phyloP scores from a whole-genome alignment of 176 grass and related monocot genomes.

The Phoenix dactylifera region DNA sequence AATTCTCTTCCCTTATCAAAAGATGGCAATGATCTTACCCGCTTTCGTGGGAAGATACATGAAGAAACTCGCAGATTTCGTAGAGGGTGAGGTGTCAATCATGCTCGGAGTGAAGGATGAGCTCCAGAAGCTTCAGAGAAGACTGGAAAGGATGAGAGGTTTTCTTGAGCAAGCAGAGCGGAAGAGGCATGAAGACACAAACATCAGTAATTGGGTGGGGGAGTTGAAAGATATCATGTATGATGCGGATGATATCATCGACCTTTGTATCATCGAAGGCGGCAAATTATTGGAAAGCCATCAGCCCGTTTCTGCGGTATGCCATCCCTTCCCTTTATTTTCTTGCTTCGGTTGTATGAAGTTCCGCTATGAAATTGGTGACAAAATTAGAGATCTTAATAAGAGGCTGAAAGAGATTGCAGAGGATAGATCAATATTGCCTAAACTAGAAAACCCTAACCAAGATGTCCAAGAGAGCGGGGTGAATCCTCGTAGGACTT shows the following conservation, averaged over 20 bases:
- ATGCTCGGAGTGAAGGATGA: no score
- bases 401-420: constrained; percentile 47
- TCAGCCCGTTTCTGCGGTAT: background rate
- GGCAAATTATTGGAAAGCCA: constrained; percentile 37
- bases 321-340: constrained; percentile 40
- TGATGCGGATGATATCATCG: constrained; percentile 53
- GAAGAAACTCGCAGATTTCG: no score
- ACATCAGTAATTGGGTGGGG: no score
- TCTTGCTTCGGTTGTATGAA: constrained; percentile 19
- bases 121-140: no score
- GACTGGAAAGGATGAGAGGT: no score
- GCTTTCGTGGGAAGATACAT: background rate
- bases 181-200: no score
- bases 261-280: constrained; percentile 50
- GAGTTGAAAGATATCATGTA: constrained; percentile 59
- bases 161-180: no score
- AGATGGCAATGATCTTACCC: background rate
- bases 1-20: no score
- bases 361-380: constrained; percentile 52
- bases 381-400: constrained; percentile 45
- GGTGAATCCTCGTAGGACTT: no score
- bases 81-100: no score
- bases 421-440: constrained; percentile 39
- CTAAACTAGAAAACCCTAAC: no score
- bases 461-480: background rate